Evolutionary conservation across 2,329 filamentous ascomycete species (phyloP).

Genomic region (Pleochaeta shiraiana): DNA sequence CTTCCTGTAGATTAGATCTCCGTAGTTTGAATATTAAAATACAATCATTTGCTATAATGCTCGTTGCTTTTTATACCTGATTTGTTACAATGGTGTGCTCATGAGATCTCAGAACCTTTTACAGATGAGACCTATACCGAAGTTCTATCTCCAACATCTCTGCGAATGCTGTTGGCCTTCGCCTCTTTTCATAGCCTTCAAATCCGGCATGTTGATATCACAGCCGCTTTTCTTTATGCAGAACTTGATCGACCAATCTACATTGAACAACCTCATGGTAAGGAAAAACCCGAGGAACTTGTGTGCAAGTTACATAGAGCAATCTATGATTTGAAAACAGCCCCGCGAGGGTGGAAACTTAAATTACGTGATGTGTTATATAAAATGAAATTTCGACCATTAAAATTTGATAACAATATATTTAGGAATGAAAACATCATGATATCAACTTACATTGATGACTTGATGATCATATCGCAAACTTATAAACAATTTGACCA

Average conservation of each 20-base stretch:
- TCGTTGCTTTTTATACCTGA: too few species aligned
- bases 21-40: too few species aligned
- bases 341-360: not conserved
- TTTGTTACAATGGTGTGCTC: not conserved
- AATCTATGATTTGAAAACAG: not conserved
- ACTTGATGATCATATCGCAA: not conserved
- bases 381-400: not conserved
- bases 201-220: not conserved
- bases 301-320: not conserved
- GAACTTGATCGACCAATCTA: not conserved
- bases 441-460: not conserved
- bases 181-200: not conserved
- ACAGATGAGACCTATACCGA: not conserved
- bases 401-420: not conserved
- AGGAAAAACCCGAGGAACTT: not conserved
- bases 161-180: not conserved
- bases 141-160: not conserved
- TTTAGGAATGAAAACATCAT: not conserved
- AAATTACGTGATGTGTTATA: not conserved
- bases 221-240: slow-evolving; percentile 1
- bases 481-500: not conserved
- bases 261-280: not conserved
- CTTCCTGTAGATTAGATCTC: too few species aligned
- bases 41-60: too few species aligned
- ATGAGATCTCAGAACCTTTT: not conserved